phyloP scores from a whole-genome alignment of 2,329 filamentous ascomycete species.

The Clonostachys rhizophaga region DNA sequence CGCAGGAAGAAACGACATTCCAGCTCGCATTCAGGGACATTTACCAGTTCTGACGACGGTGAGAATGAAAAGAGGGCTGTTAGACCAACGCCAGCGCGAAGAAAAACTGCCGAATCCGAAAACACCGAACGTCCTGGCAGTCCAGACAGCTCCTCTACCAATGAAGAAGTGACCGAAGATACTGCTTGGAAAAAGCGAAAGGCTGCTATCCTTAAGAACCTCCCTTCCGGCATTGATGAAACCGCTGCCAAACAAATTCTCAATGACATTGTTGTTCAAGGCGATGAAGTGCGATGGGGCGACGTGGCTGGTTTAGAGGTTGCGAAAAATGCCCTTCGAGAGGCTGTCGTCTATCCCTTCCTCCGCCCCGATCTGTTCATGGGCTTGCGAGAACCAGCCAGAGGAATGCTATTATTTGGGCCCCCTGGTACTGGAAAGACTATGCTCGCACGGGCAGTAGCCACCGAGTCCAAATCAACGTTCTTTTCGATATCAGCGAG shows the following conservation, averaged over 20 bases:
- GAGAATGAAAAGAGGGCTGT: too few relatives aligned
- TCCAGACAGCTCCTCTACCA: conserved; percentile 35
- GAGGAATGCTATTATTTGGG: conserved; percentile 93
- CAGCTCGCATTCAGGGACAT: too few relatives aligned
- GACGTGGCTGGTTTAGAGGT: conserved; percentile 89
- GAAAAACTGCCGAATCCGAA: conserved; percentile 8
- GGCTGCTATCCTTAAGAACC: conserved; percentile 63
- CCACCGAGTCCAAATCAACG: conserved; percentile 88
- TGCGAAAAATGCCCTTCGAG: conserved; percentile 87
- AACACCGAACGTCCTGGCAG: conserved; percentile 19
- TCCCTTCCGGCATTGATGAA: conserved; percentile 80
- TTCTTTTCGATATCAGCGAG: conserved; percentile 98
- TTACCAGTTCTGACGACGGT: too few relatives aligned
- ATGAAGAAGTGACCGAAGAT: conserved; percentile 31
- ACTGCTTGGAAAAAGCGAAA: conserved; percentile 58
- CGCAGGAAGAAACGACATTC: too few relatives aligned
- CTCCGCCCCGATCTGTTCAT: conserved; percentile 93
- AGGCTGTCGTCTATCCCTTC: conserved; percentile 96
- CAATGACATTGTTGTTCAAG: conserved; percentile 91
- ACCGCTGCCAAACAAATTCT: conserved; percentile 84
- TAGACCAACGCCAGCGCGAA: conserved; percentile 4
- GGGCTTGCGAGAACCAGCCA: conserved; percentile 87
- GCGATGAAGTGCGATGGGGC: conserved; percentile 91
- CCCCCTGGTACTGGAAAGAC: conserved; percentile 98
- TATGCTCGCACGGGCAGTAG: conserved; percentile 91